Base-by-base conservation (phyloP, 768 basidiomycete genomes). In the Lyophyllum shimeji region DNA sequence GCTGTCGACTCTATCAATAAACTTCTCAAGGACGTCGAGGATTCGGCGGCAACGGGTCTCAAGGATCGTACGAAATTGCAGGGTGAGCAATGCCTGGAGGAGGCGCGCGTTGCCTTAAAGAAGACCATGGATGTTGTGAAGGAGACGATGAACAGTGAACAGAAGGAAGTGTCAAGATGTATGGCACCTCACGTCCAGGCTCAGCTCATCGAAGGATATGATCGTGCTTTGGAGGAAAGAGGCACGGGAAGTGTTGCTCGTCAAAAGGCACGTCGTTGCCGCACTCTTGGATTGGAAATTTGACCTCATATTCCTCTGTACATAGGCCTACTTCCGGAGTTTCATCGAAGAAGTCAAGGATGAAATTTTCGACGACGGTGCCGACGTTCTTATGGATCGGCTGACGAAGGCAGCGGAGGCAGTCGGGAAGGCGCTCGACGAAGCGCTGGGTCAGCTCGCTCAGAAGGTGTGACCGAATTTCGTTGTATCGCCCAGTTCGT, bases 121-220 rank as follows among this genome's bases (percentile, higher is more conserved):
- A 78, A 80, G 44, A 75, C 78, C 2, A 69, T 84, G 51, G 76
- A 74, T 12, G 64, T 75, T 24, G 82, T 85, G 3, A 69, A 71
- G 29, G 78, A 81, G 47, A 77, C 80, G 3, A 72, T 86, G 69
- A 74, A 71, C 58, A 70, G 61, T 15, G 73, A 83, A 57, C 84
- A 85, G 67, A 85, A 86, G 67, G 82, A 85, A 50, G 71, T 83
- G 6, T 85, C 84, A 0, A 73, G 83, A 18, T 80, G 74, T 59
- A 71, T 86, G 56, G 75, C 82, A 11, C 83, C 83, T 15, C 80
- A 83, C 62, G 77, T 86, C 12, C 81, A 82, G 58, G 63, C 64
- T 9, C 76, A 81, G 59, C 71, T 86, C 11, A 23, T 71, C 9
- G 76, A 79, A 7, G 83, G 81, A 0, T 87, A 87, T 62, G 66